Base-by-base conservation (phyloP, 345 rosid species). In the Acer negundo region DNA sequence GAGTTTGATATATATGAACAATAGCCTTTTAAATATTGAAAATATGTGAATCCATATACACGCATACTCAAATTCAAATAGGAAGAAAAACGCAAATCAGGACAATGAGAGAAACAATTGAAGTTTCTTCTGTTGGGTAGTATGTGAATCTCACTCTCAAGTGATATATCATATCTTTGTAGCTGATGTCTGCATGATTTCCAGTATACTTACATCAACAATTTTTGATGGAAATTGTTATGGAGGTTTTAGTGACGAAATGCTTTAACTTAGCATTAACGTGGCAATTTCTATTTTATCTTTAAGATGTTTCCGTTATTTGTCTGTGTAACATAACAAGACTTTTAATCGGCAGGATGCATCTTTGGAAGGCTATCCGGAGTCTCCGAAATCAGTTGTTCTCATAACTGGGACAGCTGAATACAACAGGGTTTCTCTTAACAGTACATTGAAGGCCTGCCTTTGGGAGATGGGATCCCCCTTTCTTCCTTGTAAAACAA, bases 401-500 rank as follows among this genome's bases (percentile, higher is more conserved):
- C 89, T 95, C 38, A 89, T 95, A 86, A 92, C 94, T 1, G 99
- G 99, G 26, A 88, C 92, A 4, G 87, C 98, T 20, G 98, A 93
- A 59, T 95, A 95, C 84, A 95, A 93, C 82, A 85, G 80, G 80
- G 87, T 93, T 59, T 95, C 99, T 24, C 92, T 95, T 20, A 84
- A 91, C 47, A 89, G 89, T 82, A 95, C 99, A 20, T 69, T 95
- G 74, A 95, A 93, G 85, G 94, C 90, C 0, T 95, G 87, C 84
- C 96, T 95, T 62, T 95, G 96, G 98, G 99, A 95, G 86, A 95
- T 95, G 99, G 96, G 93, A 3, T 93, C 99, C 12, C 99, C 99
- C 13, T 95, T 93, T 83, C 90, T 92, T 74, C 99, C 97, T 1
- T 90, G 97, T 80, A 90, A 82, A 83, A 88, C 93, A 47, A 83